Evolutionary conservation across 2,329 filamentous ascomycete genomes (phyloP), one percentile per base, ranked within the genome.

Genomic region (Lachnellula arida): DNA sequence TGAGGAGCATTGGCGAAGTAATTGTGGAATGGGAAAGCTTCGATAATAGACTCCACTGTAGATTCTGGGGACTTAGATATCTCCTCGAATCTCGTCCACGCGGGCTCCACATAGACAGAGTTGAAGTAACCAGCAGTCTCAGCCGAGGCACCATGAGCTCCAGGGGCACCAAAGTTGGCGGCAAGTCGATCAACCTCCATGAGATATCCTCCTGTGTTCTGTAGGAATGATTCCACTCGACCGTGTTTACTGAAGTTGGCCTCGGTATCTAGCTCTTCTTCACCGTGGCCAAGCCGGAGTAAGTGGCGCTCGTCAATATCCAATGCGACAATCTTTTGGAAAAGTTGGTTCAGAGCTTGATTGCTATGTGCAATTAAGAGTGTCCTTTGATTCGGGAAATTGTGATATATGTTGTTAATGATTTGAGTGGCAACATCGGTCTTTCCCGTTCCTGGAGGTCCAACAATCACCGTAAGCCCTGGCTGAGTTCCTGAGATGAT

Each of bases 351-450:
- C 9, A 99, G 78, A 2, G 94, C 95, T 72, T 99, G 95, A 69
- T 99, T 99, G 73, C 93, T 97, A 72, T 99, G 94, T 4, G 94
- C 94, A 61, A 99, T 85, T 42, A 99, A 82, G 17, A 99, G 76
- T 0, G 94, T 99, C 65, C 91, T 88, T 72, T 99, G 91, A 61
- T 87, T 80, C 7, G 94, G 92, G 70, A 97, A 99, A 73, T 97
- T 96, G 76, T 97, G 93, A 70, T 99, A 99, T 65, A 99, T 88
- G 71, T 97, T 97, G 76, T 90, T 97, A 74, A 99, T 99, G 70
- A 97, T 95, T 72, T 99, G 94, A 4, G 93, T 97, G 48, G 91
- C 92, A 52, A 99, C 94, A 73, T 99, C 94, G n/a, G 94, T 99
- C 77, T 99, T 99, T 60, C 95, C 94, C 6, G 94, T 99, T 53